Conservation (phyloP, 345 rosid genomes). For the Rubroshorea leprosula region DNA sequence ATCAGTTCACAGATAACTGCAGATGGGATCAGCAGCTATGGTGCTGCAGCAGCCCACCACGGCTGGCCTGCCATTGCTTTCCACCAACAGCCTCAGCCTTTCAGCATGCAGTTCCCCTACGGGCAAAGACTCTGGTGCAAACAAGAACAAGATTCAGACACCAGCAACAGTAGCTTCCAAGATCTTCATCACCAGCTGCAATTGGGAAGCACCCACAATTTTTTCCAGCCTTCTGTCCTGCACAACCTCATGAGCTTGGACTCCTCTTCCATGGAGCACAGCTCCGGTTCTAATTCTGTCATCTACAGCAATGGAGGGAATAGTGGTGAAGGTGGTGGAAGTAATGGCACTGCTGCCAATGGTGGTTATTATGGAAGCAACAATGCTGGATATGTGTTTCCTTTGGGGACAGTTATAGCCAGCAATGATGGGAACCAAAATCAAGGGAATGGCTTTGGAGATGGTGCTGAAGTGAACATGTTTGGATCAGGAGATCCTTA, state of each 20-base stretch:
- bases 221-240: constrained; percentile 41
- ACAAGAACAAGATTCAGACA: constrained; percentile 49
- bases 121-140: constrained; percentile 57
- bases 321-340: constrained; percentile 3
- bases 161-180: constrained; percentile 14
- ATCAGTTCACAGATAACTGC: constrained; percentile 13
- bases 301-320: constrained; percentile 29
- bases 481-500: constrained; percentile 31
- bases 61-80: constrained; percentile 45
- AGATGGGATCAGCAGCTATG: constrained; percentile 21
- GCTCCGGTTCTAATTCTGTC: constrained; percentile 42
- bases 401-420: constrained; percentile 30
- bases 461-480: constrained; percentile 22
- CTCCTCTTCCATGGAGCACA: constrained; percentile 41
- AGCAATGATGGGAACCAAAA: constrained; percentile 16
- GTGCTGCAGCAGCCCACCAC: constrained; percentile 7
- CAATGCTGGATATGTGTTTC: constrained; percentile 28
- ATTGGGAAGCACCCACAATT: constrained; percentile 40
- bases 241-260: constrained; percentile 43
- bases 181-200: constrained; percentile 33
- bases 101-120: constrained; percentile 34
- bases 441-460: constrained; percentile 30
- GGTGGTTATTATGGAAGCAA: constrained; percentile 27
- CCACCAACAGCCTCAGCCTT: constrained; percentile 33
- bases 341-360: constrained; percentile 16